Evolutionary conservation across 2,329 filamentous ascomycete genomes (phyloP), one percentile per base, ranked within the genome.

Genomic region (Ophiosphaerella herpotricha): DNA sequence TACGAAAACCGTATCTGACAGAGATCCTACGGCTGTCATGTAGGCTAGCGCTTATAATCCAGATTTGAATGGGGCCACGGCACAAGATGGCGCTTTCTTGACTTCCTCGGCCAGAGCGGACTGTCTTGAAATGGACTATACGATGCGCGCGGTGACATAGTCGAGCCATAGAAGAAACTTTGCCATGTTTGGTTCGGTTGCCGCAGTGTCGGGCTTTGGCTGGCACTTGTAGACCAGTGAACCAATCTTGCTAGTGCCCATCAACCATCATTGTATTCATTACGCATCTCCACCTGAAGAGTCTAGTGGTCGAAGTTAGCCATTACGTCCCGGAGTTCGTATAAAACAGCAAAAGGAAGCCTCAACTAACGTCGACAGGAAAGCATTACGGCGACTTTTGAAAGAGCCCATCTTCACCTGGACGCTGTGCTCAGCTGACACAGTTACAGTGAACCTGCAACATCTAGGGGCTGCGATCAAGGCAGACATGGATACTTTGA

Each of bases 381-480:
- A 40, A 43, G 43, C 47, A 53, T 61, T 58, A 59, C 60, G 57
- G 66, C 55, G 51, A 65, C 66, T 50, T 60, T 54, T 46, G 52
- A 46, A 47, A 53, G 41, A 34, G 49, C 50, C 50, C 48, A 53
- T 55, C 48, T 57, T 53, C 57, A 60, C 57, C 48, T 50, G 47
- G 47, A 60, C 61, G 64, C 51, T 49, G 67, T 70, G 57, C 44
- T 52, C 64, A 66, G 64, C 63, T 68, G 61, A 66, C 66, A 70
- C 67, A 64, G 54, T 59, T 57, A 67, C 66, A 67, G 57, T 58
- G 49, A 57, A 54, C 55, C 56, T 68, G 64, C 65, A 66, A 57
- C 52, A 39, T 58, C 54, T 64, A 68, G 67, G 67, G 64, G 66
- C 39, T 56, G 21, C 45, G 7, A 36, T 45, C 43, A 18, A 36